Base-by-base conservation (phyloP, 208 protist species). In the Wallacemonas collosoma region DNA sequence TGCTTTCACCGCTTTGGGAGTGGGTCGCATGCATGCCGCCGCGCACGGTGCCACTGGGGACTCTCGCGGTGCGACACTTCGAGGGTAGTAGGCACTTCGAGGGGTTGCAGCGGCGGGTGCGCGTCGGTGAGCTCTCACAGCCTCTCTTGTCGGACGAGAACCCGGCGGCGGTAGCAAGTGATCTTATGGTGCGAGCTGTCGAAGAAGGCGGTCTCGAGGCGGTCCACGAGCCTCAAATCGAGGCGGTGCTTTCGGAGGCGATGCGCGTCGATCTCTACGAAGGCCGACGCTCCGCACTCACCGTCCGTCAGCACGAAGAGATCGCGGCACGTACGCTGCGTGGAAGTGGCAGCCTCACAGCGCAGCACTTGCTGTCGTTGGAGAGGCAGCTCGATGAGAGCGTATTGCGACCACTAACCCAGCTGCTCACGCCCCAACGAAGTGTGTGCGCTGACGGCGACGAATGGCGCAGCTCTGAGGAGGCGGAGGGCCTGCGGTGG, bases 211-310 rank as follows among this genome's bases (percentile, higher is more conserved):
- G 73, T 1, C 70, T 92, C n/a, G 78, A 68, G 36, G 83, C 76
- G 38, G 43, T 89, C 36, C 73, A 71, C 15, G 81, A 58, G 41
- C 85, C 87, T 9, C 71, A 82, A 44, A 51, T 75, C 35, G 89
- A 94, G 63, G 80, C 82, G 57, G 82, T 76, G 5, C 75, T 88
- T 50, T 82, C 85, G 1, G 47, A 72, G 11, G 68, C 44, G 14
- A 79, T 94, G 72, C 80, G 86, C 41, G 73, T 78, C 2, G 80
- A 84, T 60, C 90, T 89, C 72, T 85, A 86, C 60, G 73, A 77
- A 7, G 82, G 86, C 12, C 67, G 63, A 47, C 71, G 73, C 17
- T 63, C 82, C 2, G 75, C 86, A 1, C 69, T 94, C 12, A 94
- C 89, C 50, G 44, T 63, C 44, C 83, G 89, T 9, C 89, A 94